These are phyloP conservation scores for Rhododendron henanense DNA, from an alignment of 148 eudicot genomes.

Conservation along the genomic window DNA sequence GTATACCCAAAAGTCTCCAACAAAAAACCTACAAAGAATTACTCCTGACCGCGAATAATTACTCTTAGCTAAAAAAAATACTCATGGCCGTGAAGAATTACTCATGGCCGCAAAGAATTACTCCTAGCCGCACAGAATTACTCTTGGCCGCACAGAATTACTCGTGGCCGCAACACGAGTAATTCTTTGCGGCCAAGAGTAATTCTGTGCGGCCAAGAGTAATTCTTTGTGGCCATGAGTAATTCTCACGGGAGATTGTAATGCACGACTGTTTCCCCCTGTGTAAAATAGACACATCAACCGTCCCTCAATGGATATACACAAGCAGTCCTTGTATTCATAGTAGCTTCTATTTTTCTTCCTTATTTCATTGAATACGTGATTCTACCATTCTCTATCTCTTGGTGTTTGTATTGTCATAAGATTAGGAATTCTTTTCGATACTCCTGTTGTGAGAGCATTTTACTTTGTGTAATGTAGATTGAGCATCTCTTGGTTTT, in stretches of 20 bases:
- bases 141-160: too few relatives aligned
- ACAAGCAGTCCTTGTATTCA: neutral
- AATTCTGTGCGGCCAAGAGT: too few relatives aligned
- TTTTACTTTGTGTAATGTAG: conserved; percentile 25
- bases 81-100: too few relatives aligned
- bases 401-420: conserved; percentile 11
- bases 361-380: neutral
- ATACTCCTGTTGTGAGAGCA: conserved; percentile 4
- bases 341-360: neutral
- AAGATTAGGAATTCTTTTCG: conserved; percentile 18
- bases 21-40: too few relatives aligned
- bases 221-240: too few relatives aligned
- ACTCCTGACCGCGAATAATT: too few relatives aligned
- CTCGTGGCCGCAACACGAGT: too few relatives aligned
- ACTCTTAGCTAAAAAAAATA: too few relatives aligned
- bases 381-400: neutral
- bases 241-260: neutral
- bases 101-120: too few relatives aligned
- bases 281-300: neutral
- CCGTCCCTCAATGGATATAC: neutral
- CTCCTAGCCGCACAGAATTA: too few relatives aligned
- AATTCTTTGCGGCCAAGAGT: too few relatives aligned
- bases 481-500: neutral
- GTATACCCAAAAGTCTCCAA: too few relatives aligned
- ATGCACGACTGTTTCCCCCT: neutral